phyloP scores from a whole-genome alignment of 2,329 filamentous ascomycete genomes.

The Monilinia laxa region DNA sequence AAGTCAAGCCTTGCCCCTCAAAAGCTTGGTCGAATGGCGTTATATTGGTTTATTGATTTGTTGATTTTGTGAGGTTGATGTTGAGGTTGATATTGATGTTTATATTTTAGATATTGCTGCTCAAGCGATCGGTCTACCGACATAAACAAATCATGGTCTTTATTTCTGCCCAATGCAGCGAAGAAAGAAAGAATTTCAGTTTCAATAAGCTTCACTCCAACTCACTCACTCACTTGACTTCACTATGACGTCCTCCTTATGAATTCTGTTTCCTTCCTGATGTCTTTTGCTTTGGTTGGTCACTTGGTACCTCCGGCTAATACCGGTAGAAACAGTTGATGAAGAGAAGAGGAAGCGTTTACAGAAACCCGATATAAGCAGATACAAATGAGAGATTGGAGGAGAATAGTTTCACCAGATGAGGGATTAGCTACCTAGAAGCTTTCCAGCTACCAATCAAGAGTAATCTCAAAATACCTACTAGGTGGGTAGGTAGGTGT shows the following conservation, averaged over 20 bases:
- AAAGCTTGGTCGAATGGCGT: not conserved
- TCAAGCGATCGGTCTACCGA: not conserved
- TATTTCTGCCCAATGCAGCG: not conserved
- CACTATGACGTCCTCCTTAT: not conserved
- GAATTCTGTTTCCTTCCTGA: not conserved
- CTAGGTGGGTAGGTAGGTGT: too few species aligned
- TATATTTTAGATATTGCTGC: not conserved
- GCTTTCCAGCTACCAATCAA: too few species aligned
- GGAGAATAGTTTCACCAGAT: not conserved
- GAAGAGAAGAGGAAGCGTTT: not conserved
- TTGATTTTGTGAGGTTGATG: not conserved
- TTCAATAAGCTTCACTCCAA: not conserved
- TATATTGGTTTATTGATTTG: not conserved
- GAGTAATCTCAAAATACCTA: too few species aligned
- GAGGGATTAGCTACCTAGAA: not conserved
- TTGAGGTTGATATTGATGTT: not conserved
- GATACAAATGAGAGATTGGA: not conserved
- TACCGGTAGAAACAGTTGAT: not conserved
- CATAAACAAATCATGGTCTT: conserved; percentile 4
- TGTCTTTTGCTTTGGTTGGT: not conserved
- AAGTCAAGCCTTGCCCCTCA: not conserved
- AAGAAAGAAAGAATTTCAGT: conserved; percentile 1
- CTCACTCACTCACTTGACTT: not conserved
- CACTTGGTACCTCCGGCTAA: not conserved
- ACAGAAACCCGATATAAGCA: not conserved